These are phyloP conservation scores for Didymella arachidicola DNA, from an alignment of 2,329 filamentous ascomycete genomes.

Conservation along the genomic window DNA sequence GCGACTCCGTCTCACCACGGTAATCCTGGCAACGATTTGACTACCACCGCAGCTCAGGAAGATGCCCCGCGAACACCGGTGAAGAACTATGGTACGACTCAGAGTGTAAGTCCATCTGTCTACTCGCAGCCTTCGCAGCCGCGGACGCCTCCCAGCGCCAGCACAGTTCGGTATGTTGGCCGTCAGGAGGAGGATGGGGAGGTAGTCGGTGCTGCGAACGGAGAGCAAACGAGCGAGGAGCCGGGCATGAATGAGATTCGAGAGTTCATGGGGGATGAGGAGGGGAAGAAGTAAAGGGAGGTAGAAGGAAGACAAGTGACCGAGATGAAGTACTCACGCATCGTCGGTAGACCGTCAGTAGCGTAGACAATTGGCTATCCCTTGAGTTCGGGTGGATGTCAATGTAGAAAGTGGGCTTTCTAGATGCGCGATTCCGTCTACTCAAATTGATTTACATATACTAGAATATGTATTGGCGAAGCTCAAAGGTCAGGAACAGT, in stretches of 20 bases:
- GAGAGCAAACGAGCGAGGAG: background rate
- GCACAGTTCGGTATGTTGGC: background rate
- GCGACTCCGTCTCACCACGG: background rate
- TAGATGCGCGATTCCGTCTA: too few relatives aligned
- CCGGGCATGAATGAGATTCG: background rate
- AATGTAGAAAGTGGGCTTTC: too few relatives aligned
- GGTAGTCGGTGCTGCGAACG: background rate
- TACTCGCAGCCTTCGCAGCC: background rate
- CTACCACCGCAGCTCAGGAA: background rate
- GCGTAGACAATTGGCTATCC: too few relatives aligned
- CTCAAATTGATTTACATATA: too few relatives aligned
- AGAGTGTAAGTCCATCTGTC: background rate
- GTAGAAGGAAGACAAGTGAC: background rate
- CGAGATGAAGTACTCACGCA: too few relatives aligned
- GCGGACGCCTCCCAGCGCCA: background rate
- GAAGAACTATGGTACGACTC: background rate
- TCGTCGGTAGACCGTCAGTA: too few relatives aligned
- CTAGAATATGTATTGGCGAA: too few relatives aligned
- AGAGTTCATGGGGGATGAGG: background rate
- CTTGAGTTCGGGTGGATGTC: too few relatives aligned
- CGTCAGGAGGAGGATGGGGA: background rate
- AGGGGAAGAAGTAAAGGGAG: background rate
- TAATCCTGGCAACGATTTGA: background rate
- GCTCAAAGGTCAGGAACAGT: too few relatives aligned
- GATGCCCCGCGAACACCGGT: background rate